Base-by-base conservation (phyloP, 2,329 filamentous ascomycete genomes). In the Xylaria sp. region DNA sequence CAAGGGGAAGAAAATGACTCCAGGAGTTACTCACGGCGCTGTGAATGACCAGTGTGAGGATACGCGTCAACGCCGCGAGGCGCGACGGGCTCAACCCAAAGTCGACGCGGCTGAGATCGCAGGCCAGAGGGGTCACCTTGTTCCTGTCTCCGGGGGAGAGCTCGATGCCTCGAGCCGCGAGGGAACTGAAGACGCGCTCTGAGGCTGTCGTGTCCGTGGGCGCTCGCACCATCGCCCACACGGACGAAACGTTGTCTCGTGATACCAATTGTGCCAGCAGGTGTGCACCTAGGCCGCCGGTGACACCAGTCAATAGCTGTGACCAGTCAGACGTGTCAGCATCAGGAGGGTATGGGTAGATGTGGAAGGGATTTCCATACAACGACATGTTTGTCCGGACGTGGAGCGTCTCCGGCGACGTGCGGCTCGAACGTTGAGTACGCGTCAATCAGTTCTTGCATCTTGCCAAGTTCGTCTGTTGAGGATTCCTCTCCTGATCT, bases 261-360 rank as follows among this genome's bases (percentile, higher is more conserved):
- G 84, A 79, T 3, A 85, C 83, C 1, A 90, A 78, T 13, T 87
- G 81, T 0, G 83, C 81, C 2, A 87, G 77, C 0, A 87, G 75
- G 53, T 87, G 84, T 0, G 84, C 81, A 3, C 87, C 87, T 0
- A 89, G 76, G 4, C 84, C 84, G 1, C 87, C 87, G 0, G 87
- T 89, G 0, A 81, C 81, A 8, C 87, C 87, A 1, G 87, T 89
- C 8, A 89, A 73, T 11, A 87, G 66, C 72, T 78, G 25, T 29
- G 31, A 23, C 2, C 33, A 4, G 21, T 21, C n/a, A 40, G 46
- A 37, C 10, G 7, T 37, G 47, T 62, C 5, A 62, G 49, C 7
- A 35, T 43, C 19, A 8, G 21, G 21, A 55, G 38, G 17, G 49
- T 40, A 61, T 48, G 11, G 2, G 31, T 29, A 35, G 40, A 31